These are phyloP conservation scores for Cerrena zonata DNA, from an alignment of 1,284 basidiomycete species.

Conservation along the genomic window DNA sequence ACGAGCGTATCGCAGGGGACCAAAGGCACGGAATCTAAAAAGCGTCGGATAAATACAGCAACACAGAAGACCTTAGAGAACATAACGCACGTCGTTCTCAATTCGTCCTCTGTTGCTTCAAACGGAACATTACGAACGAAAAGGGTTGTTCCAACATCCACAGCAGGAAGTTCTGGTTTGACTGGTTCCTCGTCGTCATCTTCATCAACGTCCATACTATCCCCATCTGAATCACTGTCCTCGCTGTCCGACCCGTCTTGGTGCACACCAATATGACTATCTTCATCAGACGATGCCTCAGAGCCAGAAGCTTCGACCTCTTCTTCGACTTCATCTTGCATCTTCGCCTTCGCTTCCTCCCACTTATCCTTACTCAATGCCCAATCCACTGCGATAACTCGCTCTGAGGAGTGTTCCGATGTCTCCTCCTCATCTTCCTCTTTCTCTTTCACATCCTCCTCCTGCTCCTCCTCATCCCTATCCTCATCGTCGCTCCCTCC, in stretches of 20 bases:
- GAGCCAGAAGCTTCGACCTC: slow-evolving; percentile 37
- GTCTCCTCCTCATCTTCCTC: slow-evolving; percentile 35
- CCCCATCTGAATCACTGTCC: slow-evolving; percentile 27
- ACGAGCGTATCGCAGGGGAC: slow-evolving; percentile 87
- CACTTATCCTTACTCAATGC: slow-evolving; percentile 91
- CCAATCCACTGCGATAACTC: slow-evolving; percentile 80
- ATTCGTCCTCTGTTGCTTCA: slow-evolving; percentile 85
- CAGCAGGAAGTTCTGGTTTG: slow-evolving; percentile 71
- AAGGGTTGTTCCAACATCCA: slow-evolving; percentile 83
- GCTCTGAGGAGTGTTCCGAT: slow-evolving; percentile 39
- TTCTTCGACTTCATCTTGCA: slow-evolving; percentile 36
- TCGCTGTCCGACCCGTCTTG: slow-evolving; percentile 21
- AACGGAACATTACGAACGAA: slow-evolving; percentile 95
- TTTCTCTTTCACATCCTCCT: slow-evolving; percentile 34
- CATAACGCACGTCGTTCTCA: slow-evolving; percentile 60
- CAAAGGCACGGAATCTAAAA: slow-evolving; percentile 81
- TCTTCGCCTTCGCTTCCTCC: slow-evolving; percentile 70
- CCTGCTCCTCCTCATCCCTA: slow-evolving; percentile 39
- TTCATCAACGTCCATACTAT: slow-evolving; percentile 38
- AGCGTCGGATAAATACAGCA: slow-evolving; percentile 5
- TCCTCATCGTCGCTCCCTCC: slow-evolving; percentile 40
- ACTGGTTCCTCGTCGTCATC: slow-evolving; percentile 49
- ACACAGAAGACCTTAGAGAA: not conserved
- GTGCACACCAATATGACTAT: slow-evolving; percentile 31
- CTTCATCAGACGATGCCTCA: slow-evolving; percentile 36